A percentile compares a stretch with the other conserved stretches of the same genome.
Conservation (phyloP, 2,329 filamentous ascomycete genomes). For the Raffaelea deltoideospora region DNA sequence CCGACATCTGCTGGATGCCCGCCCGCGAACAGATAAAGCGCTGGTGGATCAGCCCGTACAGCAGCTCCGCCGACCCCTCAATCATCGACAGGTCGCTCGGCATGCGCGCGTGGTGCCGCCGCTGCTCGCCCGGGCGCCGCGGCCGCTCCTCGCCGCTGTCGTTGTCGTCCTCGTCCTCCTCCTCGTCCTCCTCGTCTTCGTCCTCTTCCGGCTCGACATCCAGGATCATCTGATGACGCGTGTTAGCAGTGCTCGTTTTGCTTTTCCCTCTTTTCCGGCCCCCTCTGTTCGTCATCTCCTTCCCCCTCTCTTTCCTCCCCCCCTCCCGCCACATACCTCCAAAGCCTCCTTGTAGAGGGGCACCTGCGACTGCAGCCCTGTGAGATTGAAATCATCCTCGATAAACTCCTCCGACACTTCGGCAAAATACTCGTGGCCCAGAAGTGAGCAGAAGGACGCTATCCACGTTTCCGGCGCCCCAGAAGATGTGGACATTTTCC, state of each 20-base stretch:
- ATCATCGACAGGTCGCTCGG: constrained; percentile 89
- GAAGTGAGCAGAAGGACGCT: constrained; percentile 84
- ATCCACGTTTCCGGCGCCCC: constrained; percentile 82
- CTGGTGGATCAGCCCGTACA: constrained; percentile 96
- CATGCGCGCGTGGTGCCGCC: constrained; percentile 69
- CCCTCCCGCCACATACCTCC: constrained; percentile 53
- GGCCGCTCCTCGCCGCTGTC: constrained; percentile 52
- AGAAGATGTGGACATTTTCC: constrained; percentile 43
- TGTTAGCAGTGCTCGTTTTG: neutral
- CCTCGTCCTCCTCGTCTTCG: constrained; percentile 72
- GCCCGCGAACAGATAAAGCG: constrained; percentile 93
- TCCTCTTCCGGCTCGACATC: constrained; percentile 95
- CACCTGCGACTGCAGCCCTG: constrained; percentile 85
- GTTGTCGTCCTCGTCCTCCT: constrained; percentile 60
- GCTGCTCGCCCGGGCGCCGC: constrained; percentile 40
- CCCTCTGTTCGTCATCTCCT: neutral
- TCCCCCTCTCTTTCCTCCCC: neutral
- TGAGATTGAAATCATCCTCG: constrained; percentile 98
- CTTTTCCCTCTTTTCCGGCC: neutral
- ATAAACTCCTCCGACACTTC: constrained; percentile 99
- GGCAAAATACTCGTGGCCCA: constrained; percentile 97
- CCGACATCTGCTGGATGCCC: constrained; percentile 97
- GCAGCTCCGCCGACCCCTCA: constrained; percentile 92
- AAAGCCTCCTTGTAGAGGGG: constrained; percentile 98
- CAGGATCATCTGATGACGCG: constrained; percentile 61